These are phyloP conservation scores for Diaporthe ampelina DNA, from an alignment of 2,329 filamentous ascomycete species.

Conservation along the genomic window DNA sequence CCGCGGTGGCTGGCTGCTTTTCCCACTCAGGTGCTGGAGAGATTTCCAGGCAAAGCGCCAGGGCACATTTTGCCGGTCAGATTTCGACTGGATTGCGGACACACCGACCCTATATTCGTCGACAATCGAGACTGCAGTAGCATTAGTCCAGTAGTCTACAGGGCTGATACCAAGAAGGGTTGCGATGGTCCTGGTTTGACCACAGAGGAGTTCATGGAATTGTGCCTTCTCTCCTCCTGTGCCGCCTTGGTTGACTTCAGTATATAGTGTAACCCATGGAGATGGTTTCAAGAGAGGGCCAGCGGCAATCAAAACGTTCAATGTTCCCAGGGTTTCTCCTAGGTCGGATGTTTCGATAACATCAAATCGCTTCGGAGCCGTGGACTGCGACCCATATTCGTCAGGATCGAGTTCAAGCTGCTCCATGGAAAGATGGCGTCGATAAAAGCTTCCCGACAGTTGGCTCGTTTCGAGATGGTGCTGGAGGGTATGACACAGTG, in stretches of 20 bases:
- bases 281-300: slow-evolving; percentile 60
- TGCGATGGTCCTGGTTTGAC: slow-evolving; percentile 55
- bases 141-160: slow-evolving; percentile 65
- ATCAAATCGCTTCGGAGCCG: slow-evolving; percentile 62
- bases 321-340: slow-evolving; percentile 56
- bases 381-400: slow-evolving; percentile 54
- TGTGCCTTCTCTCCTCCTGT: slow-evolving; percentile 58
- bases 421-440: slow-evolving; percentile 55
- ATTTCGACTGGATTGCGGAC: slow-evolving; percentile 38
- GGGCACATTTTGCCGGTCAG: slow-evolving; percentile 40
- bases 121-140: slow-evolving; percentile 55
- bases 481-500: slow-evolving; percentile 67
- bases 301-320: slow-evolving; percentile 62
- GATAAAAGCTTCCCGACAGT: slow-evolving; percentile 57
- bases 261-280: slow-evolving; percentile 61
- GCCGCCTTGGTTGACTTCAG: neutral
- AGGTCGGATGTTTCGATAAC: slow-evolving; percentile 69
- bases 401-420: slow-evolving; percentile 57
- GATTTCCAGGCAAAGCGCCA: slow-evolving; percentile 51
- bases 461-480: slow-evolving; percentile 49
- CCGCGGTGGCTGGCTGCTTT: slow-evolving; percentile 38
- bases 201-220: slow-evolving; percentile 42
- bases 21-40: slow-evolving; percentile 40
- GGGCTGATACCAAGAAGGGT: slow-evolving; percentile 65
- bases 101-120: slow-evolving; percentile 55